These are phyloP conservation scores for Colletotrichum echinochloae DNA, from an alignment of 2,329 filamentous ascomycete species.

Conservation along the genomic window DNA sequence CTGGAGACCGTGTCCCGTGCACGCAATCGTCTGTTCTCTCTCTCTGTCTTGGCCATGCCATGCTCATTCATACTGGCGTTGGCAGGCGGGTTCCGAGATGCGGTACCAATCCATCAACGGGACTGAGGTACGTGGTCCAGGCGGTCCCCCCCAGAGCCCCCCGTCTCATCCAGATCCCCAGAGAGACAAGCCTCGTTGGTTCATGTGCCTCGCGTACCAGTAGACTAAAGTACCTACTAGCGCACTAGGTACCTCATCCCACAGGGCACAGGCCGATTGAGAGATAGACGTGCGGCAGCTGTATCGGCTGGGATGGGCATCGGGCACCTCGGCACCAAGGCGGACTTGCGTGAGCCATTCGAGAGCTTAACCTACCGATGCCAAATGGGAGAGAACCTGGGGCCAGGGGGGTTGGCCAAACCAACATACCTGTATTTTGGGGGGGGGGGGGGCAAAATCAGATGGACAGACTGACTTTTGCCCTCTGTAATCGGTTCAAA, in stretches of 20 bases:
- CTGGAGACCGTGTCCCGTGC: conserved; percentile 23
- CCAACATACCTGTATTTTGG: not conserved
- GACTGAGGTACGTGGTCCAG: no score
- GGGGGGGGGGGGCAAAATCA: conserved; percentile 10
- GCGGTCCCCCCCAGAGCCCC: no score
- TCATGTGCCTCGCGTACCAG: conserved; percentile 28
- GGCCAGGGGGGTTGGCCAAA: not conserved
- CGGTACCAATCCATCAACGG: conserved; percentile 21
- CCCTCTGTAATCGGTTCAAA: conserved; percentile 22
- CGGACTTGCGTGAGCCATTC: conserved; percentile 25
- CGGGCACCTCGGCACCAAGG: conserved; percentile 34
- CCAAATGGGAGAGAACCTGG: conserved; percentile 13
- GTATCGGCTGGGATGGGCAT: conserved; percentile 22
- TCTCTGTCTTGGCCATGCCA: not conserved
- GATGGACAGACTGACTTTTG: conserved; percentile 29
- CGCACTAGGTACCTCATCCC: conserved; percentile 2
- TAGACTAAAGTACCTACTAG: no score
- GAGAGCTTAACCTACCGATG: conserved; percentile 35
- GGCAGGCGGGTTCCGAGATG: conserved; percentile 3
- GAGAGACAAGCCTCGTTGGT: conserved; percentile 17
- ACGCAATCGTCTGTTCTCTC: conserved; percentile 30
- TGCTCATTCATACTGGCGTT: conserved; percentile 19
- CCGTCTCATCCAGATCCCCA: not conserved
- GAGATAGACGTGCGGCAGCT: conserved; percentile 37
- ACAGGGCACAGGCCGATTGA: conserved; percentile 24